phyloP scores from a whole-genome alignment of 202 grass and related monocot species.

The Bolboschoenoplectus hybrid region DNA sequence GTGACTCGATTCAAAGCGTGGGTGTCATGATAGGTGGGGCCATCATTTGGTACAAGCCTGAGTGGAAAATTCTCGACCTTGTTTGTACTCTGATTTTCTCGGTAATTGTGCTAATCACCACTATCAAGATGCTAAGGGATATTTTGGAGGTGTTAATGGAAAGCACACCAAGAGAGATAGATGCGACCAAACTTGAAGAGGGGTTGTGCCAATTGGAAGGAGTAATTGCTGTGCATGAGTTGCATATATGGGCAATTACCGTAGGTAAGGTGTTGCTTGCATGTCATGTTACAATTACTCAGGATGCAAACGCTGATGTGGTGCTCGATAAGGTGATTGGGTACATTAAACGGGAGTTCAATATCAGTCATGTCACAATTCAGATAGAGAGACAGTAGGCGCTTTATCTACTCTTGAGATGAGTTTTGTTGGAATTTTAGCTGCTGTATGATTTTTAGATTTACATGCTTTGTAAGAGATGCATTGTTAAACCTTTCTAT shows the following conservation, averaged over 20 bases:
- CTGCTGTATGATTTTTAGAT: neutral
- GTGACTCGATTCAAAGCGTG: constrained; percentile 45
- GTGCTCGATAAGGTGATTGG: constrained; percentile 47
- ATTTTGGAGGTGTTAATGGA: constrained; percentile 55
- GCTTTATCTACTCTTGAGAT: neutral
- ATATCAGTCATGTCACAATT: constrained; percentile 55
- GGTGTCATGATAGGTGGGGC: constrained; percentile 53
- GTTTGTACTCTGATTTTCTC: constrained; percentile 51
- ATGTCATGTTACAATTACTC: constrained; percentile 45
- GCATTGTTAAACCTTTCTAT: too few species aligned
- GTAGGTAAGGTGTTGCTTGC: constrained; percentile 56
- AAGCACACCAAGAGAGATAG: constrained; percentile 49
- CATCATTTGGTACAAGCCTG: constrained; percentile 50
- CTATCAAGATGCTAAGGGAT: constrained; percentile 49
- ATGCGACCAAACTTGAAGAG: constrained; percentile 46
- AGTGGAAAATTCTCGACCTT: constrained; percentile 51
- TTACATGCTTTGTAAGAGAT: neutral
- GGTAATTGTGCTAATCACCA: constrained; percentile 45
- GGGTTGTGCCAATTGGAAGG: constrained; percentile 48
- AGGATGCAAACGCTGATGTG: constrained; percentile 44
- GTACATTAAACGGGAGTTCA: constrained; percentile 51
- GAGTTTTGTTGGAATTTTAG: constrained; percentile 23
- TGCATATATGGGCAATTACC: constrained; percentile 59
- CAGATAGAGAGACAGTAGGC: constrained; percentile 49
- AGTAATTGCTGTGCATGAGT: constrained; percentile 47